Base-by-base conservation (phyloP, 2,329 filamentous ascomycete species). In the Stagonosporopsis vannaccii region DNA sequence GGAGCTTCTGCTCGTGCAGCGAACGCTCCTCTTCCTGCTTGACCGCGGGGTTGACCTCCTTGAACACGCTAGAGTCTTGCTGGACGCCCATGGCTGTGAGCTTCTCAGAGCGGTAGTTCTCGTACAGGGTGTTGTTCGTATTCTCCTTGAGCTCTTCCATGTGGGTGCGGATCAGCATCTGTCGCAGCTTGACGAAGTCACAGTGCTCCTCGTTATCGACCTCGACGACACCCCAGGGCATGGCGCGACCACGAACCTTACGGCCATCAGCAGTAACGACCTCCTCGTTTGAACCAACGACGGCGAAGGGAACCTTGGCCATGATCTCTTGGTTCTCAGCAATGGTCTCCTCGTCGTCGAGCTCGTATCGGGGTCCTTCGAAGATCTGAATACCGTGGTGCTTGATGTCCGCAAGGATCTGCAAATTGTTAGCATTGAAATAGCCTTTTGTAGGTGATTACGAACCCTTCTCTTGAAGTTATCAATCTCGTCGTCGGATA, bases 61-160 rank as follows among this genome's bases (percentile, higher is more conserved):
- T 99, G 91, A 99, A 99, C 70, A 99, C 95, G 77, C 91, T 97
- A 69, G 93, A 93, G 81, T 99, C 95, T 79, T 99, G 95, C 65
- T 94, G 93, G 70, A 99, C 94, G 78, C 95, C 95, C 94, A 99
- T 98, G 70, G 90, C 89, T 69, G 94, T 93, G 74, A 99, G 91
- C 88, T 99, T 99, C 83, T 98, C 95, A 74, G 94, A 97, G 81
- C 95, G 90, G 89, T 99, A 99, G 86, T 98, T 98, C 85, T 99
- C 95, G 83, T 99, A 99, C 72, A 99, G 84, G 66, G 85, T 87
- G 83, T 99, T 99, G 88, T 98, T 99, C 79, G 95, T 99, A 84
- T 99, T 92, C 84, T 99, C 95, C 89, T 99, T 99, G 83, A 99
- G 92, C 83, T 99, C 95, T 79, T 99, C 95, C 95, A 99, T 99